Percentiles rank a stretch among this genome's conserved stretches.
Conservation (phyloP, 2,329 filamentous ascomycete species). For the Catunica adiposa region DNA sequence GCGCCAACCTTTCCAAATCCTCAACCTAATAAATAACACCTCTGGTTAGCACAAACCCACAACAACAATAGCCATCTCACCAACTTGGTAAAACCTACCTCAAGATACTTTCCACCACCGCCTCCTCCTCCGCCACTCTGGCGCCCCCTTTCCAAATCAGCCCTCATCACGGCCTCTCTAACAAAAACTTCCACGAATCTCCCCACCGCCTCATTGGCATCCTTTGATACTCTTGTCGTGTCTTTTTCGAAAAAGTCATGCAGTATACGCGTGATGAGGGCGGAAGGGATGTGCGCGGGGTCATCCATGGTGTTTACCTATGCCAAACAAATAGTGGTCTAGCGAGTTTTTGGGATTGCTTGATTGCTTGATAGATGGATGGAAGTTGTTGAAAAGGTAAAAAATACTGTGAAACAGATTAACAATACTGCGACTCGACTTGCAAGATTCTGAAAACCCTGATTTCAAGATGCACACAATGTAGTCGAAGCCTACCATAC, state of each 20-base stretch:
- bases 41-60: too few species aligned
- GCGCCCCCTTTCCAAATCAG: slow-evolving; percentile 52
- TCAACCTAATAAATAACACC: slow-evolving; percentile 43
- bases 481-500: background rate
- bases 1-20: slow-evolving; percentile 75
- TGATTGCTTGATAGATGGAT: too few species aligned
- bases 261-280: slow-evolving; percentile 59
- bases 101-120: slow-evolving; percentile 44
- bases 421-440: too few species aligned
- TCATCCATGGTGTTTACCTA: too few species aligned
- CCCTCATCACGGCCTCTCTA: slow-evolving; percentile 68
- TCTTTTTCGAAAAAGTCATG: slow-evolving; percentile 63
- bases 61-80: too few species aligned
- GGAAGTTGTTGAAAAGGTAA: too few species aligned
- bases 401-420: too few species aligned
- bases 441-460: too few species aligned
- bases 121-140: too few species aligned
- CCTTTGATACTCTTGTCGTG: slow-evolving; percentile 55
- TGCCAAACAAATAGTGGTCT: too few species aligned
- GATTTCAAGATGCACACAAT: too few species aligned
- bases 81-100: slow-evolving; percentile 37
- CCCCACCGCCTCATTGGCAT: slow-evolving; percentile 59
- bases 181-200: slow-evolving; percentile 89
- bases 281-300: slow-evolving; percentile 42
- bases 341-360: too few species aligned